Base-by-base conservation (phyloP, 2,329 filamentous ascomycete species). In the Phaeosphaeriaceae sp. region DNA sequence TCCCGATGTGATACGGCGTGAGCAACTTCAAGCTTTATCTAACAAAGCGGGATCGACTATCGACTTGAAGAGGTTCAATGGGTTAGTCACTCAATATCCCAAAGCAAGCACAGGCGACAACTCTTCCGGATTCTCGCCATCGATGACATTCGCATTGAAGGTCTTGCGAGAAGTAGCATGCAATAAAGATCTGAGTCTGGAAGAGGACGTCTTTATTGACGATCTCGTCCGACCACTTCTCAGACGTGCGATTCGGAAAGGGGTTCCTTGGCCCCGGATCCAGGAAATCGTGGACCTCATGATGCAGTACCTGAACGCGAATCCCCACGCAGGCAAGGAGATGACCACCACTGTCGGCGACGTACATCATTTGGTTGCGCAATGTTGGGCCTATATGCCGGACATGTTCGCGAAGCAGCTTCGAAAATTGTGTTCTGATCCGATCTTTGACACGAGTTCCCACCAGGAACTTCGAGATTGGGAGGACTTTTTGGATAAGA, bases 131-230 rank as follows among this genome's bases (percentile, higher is more conserved):
- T 62, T 73, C 42, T 72, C 72, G 3, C 55, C 59, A 2, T 71
- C 72, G 1, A 75, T 76, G 73, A 24, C 59, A 1, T 75, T 74
- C 52, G 66, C 68, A 7, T 44, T 73, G 1, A 46, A 60, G 0
- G 33, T 71, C 9, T 53, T 76, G 11, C 49, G 52, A 55, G 17
- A 4, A 21, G 72, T 7, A 40, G 19, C 15, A 50, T 54, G 1
- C 40, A 60, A 7, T 52, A 57, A 19, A 51, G 53, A 13, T 15
- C 25, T 1, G 21, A 10, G 1, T 45, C 13, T 24, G 11, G 55
- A 61, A 0, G 55, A 60, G 9, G 17, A 57, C 1, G 53, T 57
- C 10, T 62, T 70, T 21, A 41, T 73, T 7, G 24, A 54, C 0
- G 40, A 62, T 11, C 56, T 74, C 3, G 63, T 67, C 6, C 45